phyloP scores from a whole-genome alignment of 2,329 filamentous ascomycete species.

The Coniochaeta ligniaria region DNA sequence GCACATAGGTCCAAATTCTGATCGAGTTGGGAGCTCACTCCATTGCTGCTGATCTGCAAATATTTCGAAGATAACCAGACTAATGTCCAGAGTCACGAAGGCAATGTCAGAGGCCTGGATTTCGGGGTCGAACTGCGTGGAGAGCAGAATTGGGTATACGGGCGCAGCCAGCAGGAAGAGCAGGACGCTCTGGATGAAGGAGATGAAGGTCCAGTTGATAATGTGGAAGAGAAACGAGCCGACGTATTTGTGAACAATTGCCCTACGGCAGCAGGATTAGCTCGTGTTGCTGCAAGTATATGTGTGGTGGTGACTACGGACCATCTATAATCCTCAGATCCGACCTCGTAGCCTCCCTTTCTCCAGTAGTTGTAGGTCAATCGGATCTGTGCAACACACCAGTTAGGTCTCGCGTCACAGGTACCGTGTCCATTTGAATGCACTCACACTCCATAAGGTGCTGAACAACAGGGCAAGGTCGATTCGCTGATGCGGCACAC shows the following conservation, averaged over 20 bases:
- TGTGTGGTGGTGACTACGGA: slow-evolving; percentile 14
- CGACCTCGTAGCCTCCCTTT: slow-evolving; percentile 81
- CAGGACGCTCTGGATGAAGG: slow-evolving; percentile 72
- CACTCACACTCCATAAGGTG: slow-evolving; percentile 69
- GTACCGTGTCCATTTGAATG: neutral
- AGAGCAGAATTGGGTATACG: slow-evolving; percentile 74
- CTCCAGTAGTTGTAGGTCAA: slow-evolving; percentile 97
- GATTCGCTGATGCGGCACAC: slow-evolving; percentile 61
- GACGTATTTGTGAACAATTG: slow-evolving; percentile 61
- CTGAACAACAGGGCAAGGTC: slow-evolving; percentile 67
- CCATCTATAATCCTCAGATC: slow-evolving; percentile 95
- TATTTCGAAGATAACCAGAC: slow-evolving; percentile 58
- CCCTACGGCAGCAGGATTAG: slow-evolving; percentile 40
- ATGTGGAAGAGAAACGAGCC: slow-evolving; percentile 65
- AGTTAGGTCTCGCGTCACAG: slow-evolving; percentile 13
- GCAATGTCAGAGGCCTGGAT: slow-evolving; percentile 36
- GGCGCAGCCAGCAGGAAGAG: slow-evolving; percentile 70
- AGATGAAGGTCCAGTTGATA: slow-evolving; percentile 87
- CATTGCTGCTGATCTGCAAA: slow-evolving; percentile 92
- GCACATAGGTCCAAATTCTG: neutral
- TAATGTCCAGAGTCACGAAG: slow-evolving; percentile 39
- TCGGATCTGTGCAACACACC: slow-evolving; percentile 44
- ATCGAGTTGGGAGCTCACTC: slow-evolving; percentile 41
- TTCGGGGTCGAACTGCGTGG: slow-evolving; percentile 53
- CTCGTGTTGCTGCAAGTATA: neutral